Base-by-base conservation (phyloP, 257 asterid genomes). In the Mitragyna speciosa region DNA sequence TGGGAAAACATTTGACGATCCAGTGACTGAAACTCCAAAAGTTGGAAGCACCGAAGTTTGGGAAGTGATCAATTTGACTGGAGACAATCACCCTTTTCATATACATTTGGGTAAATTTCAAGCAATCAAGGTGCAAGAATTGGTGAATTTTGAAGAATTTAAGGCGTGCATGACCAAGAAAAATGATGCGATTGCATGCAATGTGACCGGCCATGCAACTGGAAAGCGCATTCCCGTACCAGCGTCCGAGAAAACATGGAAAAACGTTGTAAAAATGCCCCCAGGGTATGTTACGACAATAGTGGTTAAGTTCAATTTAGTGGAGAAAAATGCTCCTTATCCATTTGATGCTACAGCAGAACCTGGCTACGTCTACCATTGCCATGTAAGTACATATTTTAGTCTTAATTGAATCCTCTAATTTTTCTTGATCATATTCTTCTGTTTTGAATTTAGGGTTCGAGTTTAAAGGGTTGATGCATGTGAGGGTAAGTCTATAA, bases 281-380 rank as follows among this genome's bases (percentile, higher is more conserved):
- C 72, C 82, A 1, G 77, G 77, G 0, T 70, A 78, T 36, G 72
- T 56, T 26, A 78, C 77, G 19, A 70, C 82, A 0, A 76, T 78
- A 30, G 77, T 78, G 26, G 77, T 78, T 28, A 78, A 66, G 17
- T 78, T 78, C 43, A 78, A 78, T 78, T 65, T 78, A 10, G 39
- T 70, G 9, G 77, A 58, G 45, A 78, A 71, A 56, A 69, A 58
- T 41, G 82, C 69, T 6, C 61, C 76, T 1, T 78, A 78, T 78
- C 63, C 82, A 0, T 78, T 78, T 58, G 77, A 78, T 78, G 72
- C 77, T 24, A 78, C 82, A 17, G 12, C n/a, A 3, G 82, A 78
- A 12, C 82, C 77, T 2, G 77, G 77, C 19, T 70, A 69, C 8
- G 28, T 78, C 5, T 78, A 78, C 49, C 82, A 78, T 78, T 78